Percentiles rank a stretch among this genome's conserved stretches.
Evolutionary conservation across 305 asterid species (phyloP).

Genomic region (Fraxinus dipetala): DNA sequence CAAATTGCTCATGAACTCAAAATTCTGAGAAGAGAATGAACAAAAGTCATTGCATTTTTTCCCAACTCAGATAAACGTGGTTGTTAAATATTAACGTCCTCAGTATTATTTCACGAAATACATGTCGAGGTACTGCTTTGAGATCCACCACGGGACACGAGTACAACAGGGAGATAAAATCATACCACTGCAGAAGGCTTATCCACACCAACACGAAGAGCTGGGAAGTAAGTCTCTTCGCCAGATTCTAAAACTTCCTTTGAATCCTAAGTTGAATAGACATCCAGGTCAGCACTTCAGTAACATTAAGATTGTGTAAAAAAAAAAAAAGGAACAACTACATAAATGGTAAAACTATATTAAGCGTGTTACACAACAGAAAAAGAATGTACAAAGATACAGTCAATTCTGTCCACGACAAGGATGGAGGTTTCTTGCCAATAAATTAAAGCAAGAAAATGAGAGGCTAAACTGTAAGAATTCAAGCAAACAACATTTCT

Average conservation of each 20-base stretch:
- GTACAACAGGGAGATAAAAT: slow-evolving; percentile 22
- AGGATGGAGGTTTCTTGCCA: background rate
- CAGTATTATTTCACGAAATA: background rate
- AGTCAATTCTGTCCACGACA: background rate
- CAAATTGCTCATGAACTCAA: background rate
- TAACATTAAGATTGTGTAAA: background rate
- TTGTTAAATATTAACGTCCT: background rate
- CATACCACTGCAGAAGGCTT: slow-evolving; percentile 82
- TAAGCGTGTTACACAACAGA: background rate
- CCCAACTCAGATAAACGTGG: slow-evolving; percentile 6
- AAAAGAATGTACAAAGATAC: background rate
- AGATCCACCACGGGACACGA: background rate
- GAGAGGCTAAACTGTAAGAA: slow-evolving; percentile 11
- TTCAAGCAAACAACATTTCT: slow-evolving; percentile 2
- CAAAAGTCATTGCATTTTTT: background rate
- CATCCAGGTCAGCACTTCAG: slow-evolving; percentile 18
- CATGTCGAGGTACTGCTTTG: slow-evolving; percentile 14
- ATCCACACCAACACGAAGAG: slow-evolving; percentile 71
- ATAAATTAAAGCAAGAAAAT: slow-evolving; percentile 11
- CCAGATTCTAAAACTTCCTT: slow-evolving; percentile 62
- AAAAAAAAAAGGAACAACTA: background rate
- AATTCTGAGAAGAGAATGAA: background rate
- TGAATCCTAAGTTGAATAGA: slow-evolving; percentile 55
- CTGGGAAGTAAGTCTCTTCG: slow-evolving; percentile 84
- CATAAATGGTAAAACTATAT: background rate